Evolutionary conservation across 2,329 filamentous ascomycete species (phyloP).

Genomic region (Pseudogymnoascus verrucosus): DNA sequence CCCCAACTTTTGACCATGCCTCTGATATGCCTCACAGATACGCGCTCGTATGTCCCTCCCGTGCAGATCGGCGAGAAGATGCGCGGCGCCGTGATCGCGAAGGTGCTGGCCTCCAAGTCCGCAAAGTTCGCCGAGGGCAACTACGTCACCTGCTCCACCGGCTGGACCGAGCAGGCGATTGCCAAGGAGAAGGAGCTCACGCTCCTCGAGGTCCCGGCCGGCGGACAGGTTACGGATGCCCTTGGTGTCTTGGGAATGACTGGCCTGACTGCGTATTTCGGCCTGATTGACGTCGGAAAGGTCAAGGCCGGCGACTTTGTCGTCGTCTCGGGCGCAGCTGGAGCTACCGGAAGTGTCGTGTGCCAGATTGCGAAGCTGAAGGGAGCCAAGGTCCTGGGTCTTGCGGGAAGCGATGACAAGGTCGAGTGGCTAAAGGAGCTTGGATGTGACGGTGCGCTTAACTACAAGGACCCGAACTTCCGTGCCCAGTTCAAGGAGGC

Average conservation of each 20-base stretch:
- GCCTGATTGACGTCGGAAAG: constrained; percentile 59
- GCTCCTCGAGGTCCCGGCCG: constrained; percentile 32
- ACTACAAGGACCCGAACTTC: constrained; percentile 62
- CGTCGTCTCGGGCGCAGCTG: constrained; percentile 69
- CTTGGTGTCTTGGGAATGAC: constrained; percentile 49
- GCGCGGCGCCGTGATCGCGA: constrained; percentile 54
- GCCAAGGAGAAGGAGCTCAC: constrained; percentile 44
- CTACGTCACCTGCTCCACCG: constrained; percentile 45
- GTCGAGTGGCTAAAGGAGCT: constrained; percentile 58
- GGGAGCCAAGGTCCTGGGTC: constrained; percentile 53
- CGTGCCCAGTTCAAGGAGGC: constrained; percentile 50
- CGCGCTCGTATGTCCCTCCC: constrained; percentile 58
- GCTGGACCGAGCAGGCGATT: constrained; percentile 62
- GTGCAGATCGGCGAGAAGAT: constrained; percentile 61
- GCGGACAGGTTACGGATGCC: constrained; percentile 46
- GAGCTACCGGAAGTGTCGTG: constrained; percentile 67
- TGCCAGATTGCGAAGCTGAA: constrained; percentile 72
- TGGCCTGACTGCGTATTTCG: constrained; percentile 60
- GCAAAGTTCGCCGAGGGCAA: constrained; percentile 47
- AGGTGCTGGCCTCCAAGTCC: constrained; percentile 54
- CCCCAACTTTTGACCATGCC: constrained; percentile 1
- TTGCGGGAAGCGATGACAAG: constrained; percentile 61
- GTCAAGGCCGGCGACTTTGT: constrained; percentile 65
- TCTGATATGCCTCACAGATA: constrained; percentile 25
- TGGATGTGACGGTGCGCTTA: constrained; percentile 59